phyloP scores from a whole-genome alignment of 139 green algal species.

The Coccomyxa sp. region DNA sequence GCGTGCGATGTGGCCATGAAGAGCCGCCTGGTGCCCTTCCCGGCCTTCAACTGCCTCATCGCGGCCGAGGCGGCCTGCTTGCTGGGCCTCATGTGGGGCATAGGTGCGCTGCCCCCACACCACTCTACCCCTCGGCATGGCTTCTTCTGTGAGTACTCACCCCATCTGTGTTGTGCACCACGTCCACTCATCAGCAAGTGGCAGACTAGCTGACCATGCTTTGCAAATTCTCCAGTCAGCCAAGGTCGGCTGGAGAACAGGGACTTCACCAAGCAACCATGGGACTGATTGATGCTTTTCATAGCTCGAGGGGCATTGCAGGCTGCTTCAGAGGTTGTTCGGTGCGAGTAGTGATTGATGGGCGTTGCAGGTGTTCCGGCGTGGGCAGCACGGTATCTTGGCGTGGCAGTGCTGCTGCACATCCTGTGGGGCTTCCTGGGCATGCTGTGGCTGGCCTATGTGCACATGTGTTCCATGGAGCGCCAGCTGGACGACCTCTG shows the following conservation, averaged over 20 bases:
- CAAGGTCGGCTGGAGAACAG: background rate
- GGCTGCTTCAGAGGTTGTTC: too few species aligned
- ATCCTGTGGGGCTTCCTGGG: background rate
- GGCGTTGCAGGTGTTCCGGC: background rate
- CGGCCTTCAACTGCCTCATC: constrained; percentile 6
- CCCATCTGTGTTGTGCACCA: background rate
- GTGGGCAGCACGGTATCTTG: background rate
- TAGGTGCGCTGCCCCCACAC: background rate
- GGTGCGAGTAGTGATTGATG: too few species aligned
- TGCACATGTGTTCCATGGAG: background rate
- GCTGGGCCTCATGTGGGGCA: constrained; percentile 9
- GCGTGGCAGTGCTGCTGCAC: background rate
- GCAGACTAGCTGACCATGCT: background rate
- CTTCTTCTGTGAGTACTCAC: background rate
- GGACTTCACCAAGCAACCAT: background rate
- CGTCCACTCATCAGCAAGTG: background rate
- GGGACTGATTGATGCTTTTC: too few species aligned
- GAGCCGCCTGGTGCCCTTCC: constrained; percentile 18
- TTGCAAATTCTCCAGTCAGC: background rate
- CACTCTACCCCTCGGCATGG: background rate
- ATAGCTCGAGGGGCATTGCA: too few species aligned
- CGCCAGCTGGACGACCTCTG: background rate
- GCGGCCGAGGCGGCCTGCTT: constrained; percentile 12
- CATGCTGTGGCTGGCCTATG: constrained; percentile 1
- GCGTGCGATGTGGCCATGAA: constrained; percentile 9